Percentiles rank a stretch among this genome's conserved stretches.
These are phyloP conservation scores for Athelia psychrophila DNA, from an alignment of 1,284 basidiomycete genomes.

Conservation along the genomic window DNA sequence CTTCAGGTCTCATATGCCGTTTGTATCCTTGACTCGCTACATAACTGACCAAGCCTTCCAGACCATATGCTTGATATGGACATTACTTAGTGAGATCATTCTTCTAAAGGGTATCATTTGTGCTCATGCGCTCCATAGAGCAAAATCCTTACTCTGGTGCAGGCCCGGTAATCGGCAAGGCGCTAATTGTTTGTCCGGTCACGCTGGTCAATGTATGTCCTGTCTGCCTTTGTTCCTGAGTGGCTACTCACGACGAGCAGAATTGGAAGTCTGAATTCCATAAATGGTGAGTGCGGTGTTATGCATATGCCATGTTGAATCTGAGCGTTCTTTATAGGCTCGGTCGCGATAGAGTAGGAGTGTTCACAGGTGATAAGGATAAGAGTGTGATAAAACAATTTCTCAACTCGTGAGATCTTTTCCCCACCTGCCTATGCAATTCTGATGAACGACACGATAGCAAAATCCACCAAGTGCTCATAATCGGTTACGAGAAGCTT, in stretches of 20 bases:
- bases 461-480: conserved; percentile 79
- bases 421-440: conserved; percentile 1
- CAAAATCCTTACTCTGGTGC: conserved; percentile 80
- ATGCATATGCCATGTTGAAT: not conserved
- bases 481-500: conserved; percentile 95
- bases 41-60: conserved; percentile 30
- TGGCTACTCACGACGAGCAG: conserved; percentile 31
- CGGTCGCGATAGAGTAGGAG: conserved; percentile 76
- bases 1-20: conserved; percentile 54
- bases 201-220: conserved; percentile 76
- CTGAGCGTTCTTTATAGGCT: conserved; percentile 43
- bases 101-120: conserved; percentile 6
- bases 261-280: conserved; percentile 97
- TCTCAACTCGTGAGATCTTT: conserved; percentile 54
- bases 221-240: not conserved
- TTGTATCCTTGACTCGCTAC: not conserved
- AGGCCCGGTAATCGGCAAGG: conserved; percentile 68
- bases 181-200: conserved; percentile 92
- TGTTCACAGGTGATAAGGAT: conserved; percentile 81
- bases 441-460: conserved; percentile 31
- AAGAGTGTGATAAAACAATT: conserved; percentile 73
- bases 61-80: conserved; percentile 89
- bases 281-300: conserved; percentile 67
- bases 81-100: conserved; percentile 68
- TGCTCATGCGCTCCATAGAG: conserved; percentile 38